These are phyloP conservation scores for Talaromyces piceae DNA, from an alignment of 2,329 filamentous ascomycete species.

Conservation along the genomic window DNA sequence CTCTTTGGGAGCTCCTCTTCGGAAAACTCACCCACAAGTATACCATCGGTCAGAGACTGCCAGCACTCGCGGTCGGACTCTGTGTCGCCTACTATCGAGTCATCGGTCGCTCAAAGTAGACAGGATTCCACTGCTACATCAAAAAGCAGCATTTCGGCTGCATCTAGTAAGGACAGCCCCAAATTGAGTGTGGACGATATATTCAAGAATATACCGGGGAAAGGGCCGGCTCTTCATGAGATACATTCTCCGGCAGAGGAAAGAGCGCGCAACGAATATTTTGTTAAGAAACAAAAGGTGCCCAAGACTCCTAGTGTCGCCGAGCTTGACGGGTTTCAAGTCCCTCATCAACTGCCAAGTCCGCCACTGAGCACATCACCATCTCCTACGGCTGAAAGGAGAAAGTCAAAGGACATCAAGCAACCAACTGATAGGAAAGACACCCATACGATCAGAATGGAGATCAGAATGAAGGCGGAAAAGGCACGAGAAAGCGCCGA, in stretches of 20 bases:
- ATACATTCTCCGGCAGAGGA: constrained; percentile 3
- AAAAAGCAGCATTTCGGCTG: neutral
- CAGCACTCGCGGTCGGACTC: neutral
- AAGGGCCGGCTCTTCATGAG: constrained; percentile 4
- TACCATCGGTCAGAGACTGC: neutral
- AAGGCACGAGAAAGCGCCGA: constrained; percentile 3
- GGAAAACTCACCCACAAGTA: neutral
- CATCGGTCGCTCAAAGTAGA: constrained; percentile 2
- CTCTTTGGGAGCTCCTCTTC: constrained; percentile 3
- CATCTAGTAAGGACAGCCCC: neutral
- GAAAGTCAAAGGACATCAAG: constrained; percentile 9
- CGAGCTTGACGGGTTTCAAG: constrained; percentile 29
- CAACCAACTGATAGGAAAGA: neutral
- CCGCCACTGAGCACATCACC: constrained; percentile 5
- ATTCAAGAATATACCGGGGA: constrained; percentile 1
- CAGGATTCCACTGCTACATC: neutral
- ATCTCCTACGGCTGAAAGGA: constrained; percentile 4
- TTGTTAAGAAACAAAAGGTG: constrained; percentile 11
- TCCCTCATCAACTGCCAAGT: constrained; percentile 15
- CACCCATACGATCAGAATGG: constrained; percentile 10
- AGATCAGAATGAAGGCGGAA: constrained; percentile 10
- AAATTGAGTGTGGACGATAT: constrained; percentile 2
- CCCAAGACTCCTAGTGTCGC: constrained; percentile 24
- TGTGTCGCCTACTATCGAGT: neutral
- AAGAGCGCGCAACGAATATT: constrained; percentile 6